Evolutionary conservation across 352 stramenopile genomes (phyloP).

Genomic region (Globisporangium camurandrum): DNA sequence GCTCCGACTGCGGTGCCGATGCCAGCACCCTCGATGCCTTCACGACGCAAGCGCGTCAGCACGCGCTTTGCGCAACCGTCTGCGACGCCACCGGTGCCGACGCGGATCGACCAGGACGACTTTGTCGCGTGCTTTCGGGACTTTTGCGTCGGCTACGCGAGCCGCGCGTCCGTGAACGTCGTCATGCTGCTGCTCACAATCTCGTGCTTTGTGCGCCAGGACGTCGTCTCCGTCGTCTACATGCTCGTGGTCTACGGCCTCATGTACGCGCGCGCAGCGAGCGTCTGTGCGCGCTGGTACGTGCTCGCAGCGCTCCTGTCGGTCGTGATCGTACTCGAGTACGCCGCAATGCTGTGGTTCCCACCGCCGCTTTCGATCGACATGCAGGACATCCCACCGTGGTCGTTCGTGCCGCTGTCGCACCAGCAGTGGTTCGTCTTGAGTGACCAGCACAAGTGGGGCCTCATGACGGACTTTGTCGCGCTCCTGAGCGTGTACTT

Average conservation of each 20-base stretch:
- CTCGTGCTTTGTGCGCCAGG: conserved; percentile 74
- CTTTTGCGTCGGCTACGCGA: conserved; percentile 68
- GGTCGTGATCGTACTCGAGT: conserved; percentile 61
- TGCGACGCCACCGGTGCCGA: not conserved
- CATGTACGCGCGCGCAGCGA: conserved; percentile 60
- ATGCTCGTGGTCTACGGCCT: conserved; percentile 76
- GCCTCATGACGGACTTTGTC: conserved; percentile 67
- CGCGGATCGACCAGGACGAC: conserved; percentile 20
- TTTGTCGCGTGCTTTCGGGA: conserved; percentile 61
- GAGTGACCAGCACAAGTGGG: conserved; percentile 72
- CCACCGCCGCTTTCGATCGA: conserved; percentile 47
- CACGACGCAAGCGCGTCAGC: no score
- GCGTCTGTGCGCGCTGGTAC: conserved; percentile 49
- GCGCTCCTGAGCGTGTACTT: conserved; percentile 60
- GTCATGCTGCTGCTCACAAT: conserved; percentile 70
- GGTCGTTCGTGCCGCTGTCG: conserved; percentile 39
- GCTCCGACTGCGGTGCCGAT: conserved; percentile 8
- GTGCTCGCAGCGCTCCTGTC: conserved; percentile 48
- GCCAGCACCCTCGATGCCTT: not conserved
- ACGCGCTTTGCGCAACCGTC: not conserved
- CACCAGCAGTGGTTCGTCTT: conserved; percentile 66
- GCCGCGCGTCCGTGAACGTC: conserved; percentile 68
- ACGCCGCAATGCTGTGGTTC: conserved; percentile 64
- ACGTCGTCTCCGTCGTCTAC: conserved; percentile 69
- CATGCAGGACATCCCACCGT: conserved; percentile 51